Evolutionary conservation across 768 basidiomycete genomes (phyloP), one percentile per base, ranked within the genome.

Genomic region (Steccherinum ochraceum): DNA sequence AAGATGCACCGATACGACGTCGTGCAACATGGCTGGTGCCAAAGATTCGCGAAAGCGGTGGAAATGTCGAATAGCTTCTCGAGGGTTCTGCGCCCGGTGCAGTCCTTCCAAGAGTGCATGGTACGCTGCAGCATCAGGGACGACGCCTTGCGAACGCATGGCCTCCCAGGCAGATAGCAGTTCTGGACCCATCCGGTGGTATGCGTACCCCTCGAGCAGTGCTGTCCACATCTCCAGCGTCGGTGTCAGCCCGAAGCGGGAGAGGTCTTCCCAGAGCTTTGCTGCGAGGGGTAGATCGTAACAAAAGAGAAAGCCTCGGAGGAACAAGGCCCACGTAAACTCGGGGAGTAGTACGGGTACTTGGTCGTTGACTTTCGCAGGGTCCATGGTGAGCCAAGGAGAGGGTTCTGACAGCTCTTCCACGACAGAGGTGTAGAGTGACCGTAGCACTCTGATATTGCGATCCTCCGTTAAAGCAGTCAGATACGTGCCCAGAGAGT

Each of bases 261-360:
- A 48, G 69, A 89, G 77, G 61, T 89, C 87, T 27, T 77, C 71
- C 90, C 90, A 91, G 4, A 90, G 61, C 20, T 69, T 67, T 41
- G 75, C 76, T 2, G 83, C 88, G 19, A 83, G 65, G 47, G 85
- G 81, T 40, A 70, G 69, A 24, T 76, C 69, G 30, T 76, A 71
- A 54, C 75, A 72, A 50, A 72, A 74, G 40, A 89, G 66, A 56
- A 89, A 89, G 12, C 76, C 80, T 1, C 74, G 72, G 47, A 93
- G 65, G 58, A 92, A 84, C 2, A 78, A 72, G 0, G 75, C 73
- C 86, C 88, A 90, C 24, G 72, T 67, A 7, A 73, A 64, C 53
- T 81, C 78, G 2, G 79, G 75, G 59, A 92, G 67, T 7, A 74
- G 64, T 5, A 85, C 68, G 5, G 73, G 68, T 53, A 65, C 77